Evolutionary conservation across 1,284 basidiomycete species (phyloP), one percentile per base, ranked within the genome.

Genomic region (Sparassis latifolia): DNA sequence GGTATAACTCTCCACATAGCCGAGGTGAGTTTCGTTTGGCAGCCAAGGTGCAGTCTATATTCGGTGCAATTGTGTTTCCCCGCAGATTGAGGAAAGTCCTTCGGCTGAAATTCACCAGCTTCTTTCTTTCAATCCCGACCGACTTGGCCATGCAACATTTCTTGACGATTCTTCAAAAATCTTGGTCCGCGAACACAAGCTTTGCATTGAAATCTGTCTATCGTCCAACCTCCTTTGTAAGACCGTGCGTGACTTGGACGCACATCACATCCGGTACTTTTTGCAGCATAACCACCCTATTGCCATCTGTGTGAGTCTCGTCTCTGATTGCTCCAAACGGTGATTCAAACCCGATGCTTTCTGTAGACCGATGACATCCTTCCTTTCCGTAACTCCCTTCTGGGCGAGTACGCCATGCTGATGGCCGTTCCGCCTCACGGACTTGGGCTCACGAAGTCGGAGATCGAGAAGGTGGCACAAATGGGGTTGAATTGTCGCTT

Each of bases 141-240:
- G 90, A 33, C 71, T 93, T 0, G 89, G 90, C 0, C 91, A 93
- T 57, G 90, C 87, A 0, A 92, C 89, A 0, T 90, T 89, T 64
- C 75, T 92, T 28, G 73, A 86, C 50, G 78, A 80, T 2, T 73
- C 76, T 33, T 78, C 82, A 3, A 75, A 77, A 62, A 64, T 73
- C 10, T 60, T 80, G 37, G 86, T 91, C 9, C 68, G 80, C 45
- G 62, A 72, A 35, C 69, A 76, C 38, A 79, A 79, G 45, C 83
- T 80, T 42, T 82, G 80, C 55, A 77, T 92, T 33, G 90, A 92
- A 65, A 82, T 93, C 47, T 92, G 90, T 62, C 73, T 93, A 41
- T 84, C 77, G 12, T 92, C 90, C 4, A 93, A 93, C 65, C 63
- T 93, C 9, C 59, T 91, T 79, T 82, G 80, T 69, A 89, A 87